Evolutionary conservation across 129 eudicot species (phyloP).

Genomic region (Scalesia atractyloides): DNA sequence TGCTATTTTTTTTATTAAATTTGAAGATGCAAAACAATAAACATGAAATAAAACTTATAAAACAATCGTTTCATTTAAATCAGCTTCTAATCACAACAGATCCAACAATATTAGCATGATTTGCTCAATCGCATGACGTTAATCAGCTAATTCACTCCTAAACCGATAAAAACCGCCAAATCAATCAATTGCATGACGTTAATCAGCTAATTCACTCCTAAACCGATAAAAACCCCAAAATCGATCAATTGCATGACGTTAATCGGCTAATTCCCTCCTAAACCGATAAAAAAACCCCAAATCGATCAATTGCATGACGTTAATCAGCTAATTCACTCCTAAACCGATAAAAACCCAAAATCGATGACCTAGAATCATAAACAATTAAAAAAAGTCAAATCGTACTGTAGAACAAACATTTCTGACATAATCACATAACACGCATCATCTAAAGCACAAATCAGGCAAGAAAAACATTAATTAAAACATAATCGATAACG

Average conservation of each 20-base stretch:
- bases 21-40: background rate
- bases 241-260: background rate
- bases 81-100: constrained; percentile 4
- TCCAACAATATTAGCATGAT: constrained; percentile 15
- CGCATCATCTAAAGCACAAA: background rate
- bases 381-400: background rate
- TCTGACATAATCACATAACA: background rate
- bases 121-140: background rate
- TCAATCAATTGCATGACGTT: background rate
- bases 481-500: background rate
- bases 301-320: background rate
- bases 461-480: background rate
- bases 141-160: background rate
- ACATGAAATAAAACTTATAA: constrained; percentile 13
- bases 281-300: too few relatives aligned
- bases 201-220: background rate
- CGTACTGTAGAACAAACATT: background rate
- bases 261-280: background rate
- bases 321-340: constrained; percentile 1
- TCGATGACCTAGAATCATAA: background rate
- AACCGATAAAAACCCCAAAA: too few relatives aligned
- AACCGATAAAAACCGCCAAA: too few relatives aligned
- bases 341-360: constrained; percentile 26
- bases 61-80: constrained; percentile 3
- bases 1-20: background rate